Evolutionary conservation across 2,329 filamentous ascomycete species (phyloP).

Genomic region (Xylariomycetidae sp.): DNA sequence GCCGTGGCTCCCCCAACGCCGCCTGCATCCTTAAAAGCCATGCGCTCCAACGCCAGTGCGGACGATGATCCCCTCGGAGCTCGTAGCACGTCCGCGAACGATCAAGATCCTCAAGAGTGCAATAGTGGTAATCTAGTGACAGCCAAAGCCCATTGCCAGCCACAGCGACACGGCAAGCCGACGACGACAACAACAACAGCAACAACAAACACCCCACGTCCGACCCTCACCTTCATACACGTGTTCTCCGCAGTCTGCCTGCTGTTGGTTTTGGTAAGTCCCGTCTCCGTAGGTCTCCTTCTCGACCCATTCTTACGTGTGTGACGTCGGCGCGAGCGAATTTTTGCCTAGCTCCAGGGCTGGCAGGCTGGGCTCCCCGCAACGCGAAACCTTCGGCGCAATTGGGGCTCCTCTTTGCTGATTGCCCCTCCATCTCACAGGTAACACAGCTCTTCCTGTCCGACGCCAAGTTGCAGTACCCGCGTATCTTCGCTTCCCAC

Average conservation of each 20-base stretch:
- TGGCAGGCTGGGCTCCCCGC: constrained; percentile 12
- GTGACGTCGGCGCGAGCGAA: constrained; percentile 4
- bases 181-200: no score
- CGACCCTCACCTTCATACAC: constrained; percentile 16
- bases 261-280: constrained; percentile 23
- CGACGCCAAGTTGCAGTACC: constrained; percentile 41
- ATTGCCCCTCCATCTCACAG: constrained; percentile 29
- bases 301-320: not conserved
- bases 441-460: constrained; percentile 46
- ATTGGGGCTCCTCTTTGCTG: constrained; percentile 15
- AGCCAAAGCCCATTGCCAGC: no score
- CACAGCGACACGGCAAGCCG: no score
- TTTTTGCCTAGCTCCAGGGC: constrained; percentile 15
- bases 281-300: not conserved
- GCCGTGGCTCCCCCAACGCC: no score
- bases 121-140: no score
- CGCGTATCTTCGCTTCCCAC: constrained; percentile 27
- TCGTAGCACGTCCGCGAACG: no score
- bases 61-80: no score
- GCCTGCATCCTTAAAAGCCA: no score
- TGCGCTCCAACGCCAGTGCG: no score
- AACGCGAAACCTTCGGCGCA: constrained; percentile 13
- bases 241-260: constrained; percentile 18
- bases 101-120: no score
- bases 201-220: no score